phyloP scores from a whole-genome alignment of 2,329 filamentous ascomycete genomes.

The Didymosphaeria variabile region DNA sequence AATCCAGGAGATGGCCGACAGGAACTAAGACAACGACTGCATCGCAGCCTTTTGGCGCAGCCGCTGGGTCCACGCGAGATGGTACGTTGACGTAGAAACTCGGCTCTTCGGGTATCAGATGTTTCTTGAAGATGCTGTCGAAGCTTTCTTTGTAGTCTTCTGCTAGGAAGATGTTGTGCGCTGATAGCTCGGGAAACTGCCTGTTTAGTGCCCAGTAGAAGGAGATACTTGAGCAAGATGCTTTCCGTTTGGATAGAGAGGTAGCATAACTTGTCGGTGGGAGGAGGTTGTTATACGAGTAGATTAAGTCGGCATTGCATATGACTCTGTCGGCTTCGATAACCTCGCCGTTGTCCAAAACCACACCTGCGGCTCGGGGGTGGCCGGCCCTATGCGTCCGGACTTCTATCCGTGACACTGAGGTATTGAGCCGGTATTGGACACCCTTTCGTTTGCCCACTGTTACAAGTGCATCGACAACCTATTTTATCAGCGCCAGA shows the following conservation, averaged over 20 bases:
- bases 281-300: conserved; percentile 76
- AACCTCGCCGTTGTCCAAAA: conserved; percentile 65
- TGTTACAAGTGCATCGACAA: conserved; percentile 69
- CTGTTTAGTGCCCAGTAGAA: conserved; percentile 77
- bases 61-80: conserved; percentile 71
- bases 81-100: conserved; percentile 83
- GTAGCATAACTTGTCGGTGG: conserved; percentile 58
- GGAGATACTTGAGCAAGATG: conserved; percentile 76
- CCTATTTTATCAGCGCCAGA: conserved; percentile 33
- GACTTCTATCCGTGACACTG: conserved; percentile 66
- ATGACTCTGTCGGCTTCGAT: conserved; percentile 72
- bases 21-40: conserved; percentile 75
- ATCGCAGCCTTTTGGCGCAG: conserved; percentile 72
- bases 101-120: conserved; percentile 72
- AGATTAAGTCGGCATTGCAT: conserved; percentile 77
- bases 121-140: conserved; percentile 76
- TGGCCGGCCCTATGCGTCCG: conserved; percentile 55
- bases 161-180: conserved; percentile 81
- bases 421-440: conserved; percentile 67
- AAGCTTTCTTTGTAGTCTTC: conserved; percentile 77
- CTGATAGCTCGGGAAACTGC: conserved; percentile 68
- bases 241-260: conserved; percentile 59
- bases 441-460: conserved; percentile 71
- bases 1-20: conserved; percentile 69
- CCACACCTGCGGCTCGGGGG: conserved; percentile 64